A percentile compares a stretch with the other conserved stretches of the same genome.
Evolutionary conservation across 2,329 filamentous ascomycete genomes (phyloP).

Genomic region (Xylariaceae sp.): DNA sequence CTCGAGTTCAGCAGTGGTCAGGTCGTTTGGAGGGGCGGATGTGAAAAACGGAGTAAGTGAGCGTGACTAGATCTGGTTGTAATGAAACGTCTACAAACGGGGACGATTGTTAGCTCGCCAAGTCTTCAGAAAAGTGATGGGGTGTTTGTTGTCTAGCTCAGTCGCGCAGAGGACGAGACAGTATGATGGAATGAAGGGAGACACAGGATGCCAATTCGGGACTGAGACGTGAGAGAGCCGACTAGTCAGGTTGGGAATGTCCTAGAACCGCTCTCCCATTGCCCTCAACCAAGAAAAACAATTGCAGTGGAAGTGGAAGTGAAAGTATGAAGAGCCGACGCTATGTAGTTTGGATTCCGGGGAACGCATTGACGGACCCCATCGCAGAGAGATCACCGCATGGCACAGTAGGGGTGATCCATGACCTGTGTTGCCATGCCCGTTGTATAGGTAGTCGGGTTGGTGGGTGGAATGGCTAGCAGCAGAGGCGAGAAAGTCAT

Average conservation of each 20-base stretch:
- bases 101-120: slow-evolving; percentile 23
- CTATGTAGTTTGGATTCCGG: slow-evolving; percentile 1
- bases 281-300: slow-evolving; percentile 4
- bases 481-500: slow-evolving; percentile 13
- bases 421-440: slow-evolving; percentile 15
- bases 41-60: background rate
- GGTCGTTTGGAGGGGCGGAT: slow-evolving; percentile 2
- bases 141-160: slow-evolving; percentile 24
- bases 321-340: too few species aligned
- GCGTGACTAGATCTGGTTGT: slow-evolving; percentile 6
- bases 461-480: slow-evolving; percentile 6
- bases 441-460: slow-evolving; percentile 2
- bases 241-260: slow-evolving; percentile 27
- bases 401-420: slow-evolving; percentile 17
- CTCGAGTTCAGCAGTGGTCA: background rate
- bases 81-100: slow-evolving; percentile 9
- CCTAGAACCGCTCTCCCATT: slow-evolving; percentile 20
- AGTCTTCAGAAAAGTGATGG: slow-evolving; percentile 4
- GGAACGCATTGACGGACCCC: slow-evolving; percentile 8
- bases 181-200: slow-evolving; percentile 33
- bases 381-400: slow-evolving; percentile 13
- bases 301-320: slow-evolving; percentile 2
- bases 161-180: slow-evolving; percentile 19
- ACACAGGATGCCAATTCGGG: slow-evolving; percentile 17
- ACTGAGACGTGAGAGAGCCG: slow-evolving; percentile 23